Evolutionary conservation across 495 filamentous ascomycete genomes (phyloP).

Genomic region (Corynascus novoguineensis): DNA sequence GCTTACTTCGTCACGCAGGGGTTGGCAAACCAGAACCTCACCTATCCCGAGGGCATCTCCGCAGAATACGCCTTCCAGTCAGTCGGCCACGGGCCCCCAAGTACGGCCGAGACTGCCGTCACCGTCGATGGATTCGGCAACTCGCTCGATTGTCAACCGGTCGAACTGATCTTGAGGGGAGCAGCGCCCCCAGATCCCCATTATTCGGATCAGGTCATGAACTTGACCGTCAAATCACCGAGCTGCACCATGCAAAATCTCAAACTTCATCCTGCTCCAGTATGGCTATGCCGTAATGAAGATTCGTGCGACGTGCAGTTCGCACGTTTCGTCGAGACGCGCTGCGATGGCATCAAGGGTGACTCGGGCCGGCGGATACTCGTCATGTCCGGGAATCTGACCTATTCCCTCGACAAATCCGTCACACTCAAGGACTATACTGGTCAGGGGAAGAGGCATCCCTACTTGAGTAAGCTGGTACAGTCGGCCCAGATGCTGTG

Average conservation of each 20-base stretch:
- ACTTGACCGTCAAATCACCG: not conserved
- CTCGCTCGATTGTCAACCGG: not conserved
- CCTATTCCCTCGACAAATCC: not conserved
- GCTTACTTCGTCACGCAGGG: not conserved
- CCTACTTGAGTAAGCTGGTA: not conserved
- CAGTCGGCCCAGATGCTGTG: not conserved
- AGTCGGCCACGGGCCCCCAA: not conserved
- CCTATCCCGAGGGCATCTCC: not conserved
- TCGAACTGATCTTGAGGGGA: not conserved
- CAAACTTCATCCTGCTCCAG: not conserved
- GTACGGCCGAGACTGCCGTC: not conserved
- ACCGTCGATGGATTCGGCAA: not conserved
- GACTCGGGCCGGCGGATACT: not conserved
- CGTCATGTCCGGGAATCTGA: not conserved
- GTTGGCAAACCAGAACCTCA: not conserved
- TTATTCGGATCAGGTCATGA: not conserved
- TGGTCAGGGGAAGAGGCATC: not conserved
- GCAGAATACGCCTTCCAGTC: not conserved
- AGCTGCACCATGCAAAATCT: not conserved
- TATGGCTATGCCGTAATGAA: not conserved
- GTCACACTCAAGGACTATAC: not conserved
- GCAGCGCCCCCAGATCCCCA: not conserved
- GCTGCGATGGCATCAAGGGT: not conserved
- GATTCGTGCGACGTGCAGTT: not conserved
- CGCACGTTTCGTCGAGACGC: not conserved